Conservation (phyloP, 2,329 filamentous ascomycete species). For the Colletotrichum cuscutae region DNA sequence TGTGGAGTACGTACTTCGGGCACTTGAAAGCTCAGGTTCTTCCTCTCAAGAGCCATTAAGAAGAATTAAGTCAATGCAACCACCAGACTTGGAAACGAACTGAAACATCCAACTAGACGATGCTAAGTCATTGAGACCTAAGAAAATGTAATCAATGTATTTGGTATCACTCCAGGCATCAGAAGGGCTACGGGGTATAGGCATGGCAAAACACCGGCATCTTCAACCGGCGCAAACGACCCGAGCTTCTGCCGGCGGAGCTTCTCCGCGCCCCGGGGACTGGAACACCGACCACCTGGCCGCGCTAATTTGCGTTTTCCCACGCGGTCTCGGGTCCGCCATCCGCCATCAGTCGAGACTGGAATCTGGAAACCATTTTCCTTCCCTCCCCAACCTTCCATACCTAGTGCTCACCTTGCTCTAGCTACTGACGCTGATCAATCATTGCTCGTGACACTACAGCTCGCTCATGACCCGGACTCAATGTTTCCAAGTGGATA, state of each 20-base stretch:
- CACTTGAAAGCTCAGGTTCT: not conserved
- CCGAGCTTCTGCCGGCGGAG: conserved; percentile 1
- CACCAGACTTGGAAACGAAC: not conserved
- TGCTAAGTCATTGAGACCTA: too few species aligned
- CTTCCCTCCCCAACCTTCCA: not conserved
- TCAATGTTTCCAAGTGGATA: not conserved
- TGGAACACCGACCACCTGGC: not conserved
- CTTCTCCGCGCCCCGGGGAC: not conserved
- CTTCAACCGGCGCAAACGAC: not conserved
- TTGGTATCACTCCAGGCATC: not conserved
- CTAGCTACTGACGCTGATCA: not conserved
- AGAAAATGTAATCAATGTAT: not conserved
- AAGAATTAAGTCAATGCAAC: not conserved
- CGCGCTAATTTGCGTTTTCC: not conserved
- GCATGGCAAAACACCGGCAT: not conserved
- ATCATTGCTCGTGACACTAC: not conserved
- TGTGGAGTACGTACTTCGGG: not conserved
- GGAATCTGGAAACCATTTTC: not conserved
- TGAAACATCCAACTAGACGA: not conserved
- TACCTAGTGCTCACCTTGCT: not conserved
- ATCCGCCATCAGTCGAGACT: too few species aligned
- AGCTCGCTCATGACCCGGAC: not conserved
- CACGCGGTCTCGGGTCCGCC: not conserved
- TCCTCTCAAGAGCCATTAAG: not conserved
- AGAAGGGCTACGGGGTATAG: not conserved